Evolutionary conservation across 164 flowering plant genomes (phyloP), one percentile per base, ranked within the genome.

Genomic region (Nelumbo lutea): DNA sequence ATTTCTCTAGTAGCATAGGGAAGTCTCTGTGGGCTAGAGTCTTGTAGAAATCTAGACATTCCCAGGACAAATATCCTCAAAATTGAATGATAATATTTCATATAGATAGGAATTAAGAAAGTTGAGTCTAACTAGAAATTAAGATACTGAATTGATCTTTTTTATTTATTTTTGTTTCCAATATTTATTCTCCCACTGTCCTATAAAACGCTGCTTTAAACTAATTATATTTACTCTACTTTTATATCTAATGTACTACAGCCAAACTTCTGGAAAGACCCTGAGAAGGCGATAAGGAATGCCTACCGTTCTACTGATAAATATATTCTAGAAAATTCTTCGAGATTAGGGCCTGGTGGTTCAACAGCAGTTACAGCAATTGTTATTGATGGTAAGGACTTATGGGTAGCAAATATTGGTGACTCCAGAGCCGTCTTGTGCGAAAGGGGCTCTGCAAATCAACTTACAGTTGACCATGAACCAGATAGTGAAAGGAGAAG

Each of bases 331-430:
- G 84, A 81, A 47, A 85, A 83, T 40, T 62, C 83, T 9, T 68
- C 74, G 66, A 78, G 79, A 51, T 74, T 86, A 39, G 93, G 90
- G 45, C 81, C 80, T 13, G 93, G 93, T 65, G 93, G 93, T 13
- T 88, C 93, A 1, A 88, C 93, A 7, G 90, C 93, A 39, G 93
- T 88, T 46, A 88, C 93, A 47, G 90, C 90, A 14, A 85, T 88
- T 66, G 82, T 88, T 40, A 82, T 86, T 65, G 85, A 88, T 73
- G 86, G 89, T 48, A 82, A 78, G 68, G 81, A 80, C 48, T 60
- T 88, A 62, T 82, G 84, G 84, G 83, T 88, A 14, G 90, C 90
- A 44, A 88, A 88, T 14, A 56, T 88, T 64, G 93, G 93, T 11
- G 93, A 88, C 58, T 88, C 93, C 6, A 75, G 93, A 69, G 93